Evolutionary conservation across 2,329 filamentous ascomycete genomes (phyloP).

Genomic region (Rutstroemia sydowiana): DNA sequence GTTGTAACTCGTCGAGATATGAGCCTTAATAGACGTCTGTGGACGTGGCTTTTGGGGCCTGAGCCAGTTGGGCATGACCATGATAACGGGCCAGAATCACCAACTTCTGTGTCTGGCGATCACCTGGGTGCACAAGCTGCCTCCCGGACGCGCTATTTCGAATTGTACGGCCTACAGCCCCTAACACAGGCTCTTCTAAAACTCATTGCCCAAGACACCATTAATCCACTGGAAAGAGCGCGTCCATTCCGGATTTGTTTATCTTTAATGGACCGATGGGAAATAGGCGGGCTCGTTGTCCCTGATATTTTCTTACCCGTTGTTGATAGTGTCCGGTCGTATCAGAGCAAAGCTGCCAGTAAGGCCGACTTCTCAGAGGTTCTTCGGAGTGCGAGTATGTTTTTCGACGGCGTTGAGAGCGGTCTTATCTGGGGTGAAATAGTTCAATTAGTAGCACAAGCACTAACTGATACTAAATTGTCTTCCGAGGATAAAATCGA

Average conservation of each 20-base stretch:
- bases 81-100: slow-evolving; percentile 41
- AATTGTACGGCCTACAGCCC: slow-evolving; percentile 66
- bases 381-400: slow-evolving; percentile 84
- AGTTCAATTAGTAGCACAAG: slow-evolving; percentile 56
- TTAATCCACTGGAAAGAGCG: slow-evolving; percentile 59
- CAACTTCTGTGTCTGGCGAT: slow-evolving; percentile 26
- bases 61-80: slow-evolving; percentile 44
- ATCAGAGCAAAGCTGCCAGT: slow-evolving; percentile 56
- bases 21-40: slow-evolving; percentile 91
- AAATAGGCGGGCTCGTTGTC: slow-evolving; percentile 85
- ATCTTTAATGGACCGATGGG: slow-evolving; percentile 97
- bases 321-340: slow-evolving; percentile 70
- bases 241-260: slow-evolving; percentile 86
- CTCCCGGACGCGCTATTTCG: slow-evolving; percentile 73
- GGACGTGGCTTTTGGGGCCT: slow-evolving; percentile 91
- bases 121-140: slow-evolving; percentile 26
- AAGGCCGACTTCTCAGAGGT: slow-evolving; percentile 76
- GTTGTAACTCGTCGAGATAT: slow-evolving; percentile 90
- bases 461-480: slow-evolving; percentile 43
- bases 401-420: slow-evolving; percentile 96
- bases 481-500: slow-evolving; percentile 40
- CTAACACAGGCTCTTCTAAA: slow-evolving; percentile 67
- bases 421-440: slow-evolving; percentile 86
- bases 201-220: slow-evolving; percentile 57
- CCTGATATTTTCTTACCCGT: slow-evolving; percentile 83